Base-by-base conservation (phyloP, 2,329 filamentous ascomycete genomes). In the Botrytis pseudocinerea region DNA sequence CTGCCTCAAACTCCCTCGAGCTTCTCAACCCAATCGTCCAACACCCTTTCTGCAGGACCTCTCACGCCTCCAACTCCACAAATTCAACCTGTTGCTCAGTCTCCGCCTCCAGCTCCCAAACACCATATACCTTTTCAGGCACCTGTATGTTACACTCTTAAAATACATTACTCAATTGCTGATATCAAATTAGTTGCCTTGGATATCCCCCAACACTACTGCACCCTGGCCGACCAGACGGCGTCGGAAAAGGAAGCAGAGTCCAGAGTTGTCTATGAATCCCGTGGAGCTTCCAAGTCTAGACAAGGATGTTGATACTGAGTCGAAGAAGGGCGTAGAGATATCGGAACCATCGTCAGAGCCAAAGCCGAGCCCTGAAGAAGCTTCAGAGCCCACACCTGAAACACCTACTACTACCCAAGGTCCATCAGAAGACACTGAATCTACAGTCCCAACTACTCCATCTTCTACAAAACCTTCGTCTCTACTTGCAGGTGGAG, bases 371-470 rank as follows among this genome's bases (percentile, higher is more conserved):
- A 48, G 35, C 16, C 12, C 22, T 32, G 46, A 42, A 54, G 25
- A 68, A 42, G 40, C 42, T 35, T 9, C 63, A 66, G 42, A 35
- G 25, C 40, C n/a, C 12, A 38, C 61, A 28, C 38, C 61, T n/a
- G 61, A 63, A 63, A 63, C 61, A 32, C 61, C 61, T 22, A 63
- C 61, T 38, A 83, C 84, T 74, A 83, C 83, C 60, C 77, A 78
- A n/a, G 76, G 78, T 54, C 76, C 78, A 18, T 84, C 83, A 35
- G 83, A 87, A 74, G 76, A 80, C 65, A 71, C 74, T 14, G 73
- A 75, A 57, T 80, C 84, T 42, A 87, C 87, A 2, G 85, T 86
- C 63, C 85, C 87, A 44, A 86, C 86, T 1, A 87, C 87, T 6
- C 86, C 88, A 4, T 87, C 88, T 4, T 87, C 88, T 5, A 82